Evolutionary conservation across 192 early-diverging fungal species (phyloP), one percentile per base, ranked within the genome.

Genomic region (Dissophora globulifera): DNA sequence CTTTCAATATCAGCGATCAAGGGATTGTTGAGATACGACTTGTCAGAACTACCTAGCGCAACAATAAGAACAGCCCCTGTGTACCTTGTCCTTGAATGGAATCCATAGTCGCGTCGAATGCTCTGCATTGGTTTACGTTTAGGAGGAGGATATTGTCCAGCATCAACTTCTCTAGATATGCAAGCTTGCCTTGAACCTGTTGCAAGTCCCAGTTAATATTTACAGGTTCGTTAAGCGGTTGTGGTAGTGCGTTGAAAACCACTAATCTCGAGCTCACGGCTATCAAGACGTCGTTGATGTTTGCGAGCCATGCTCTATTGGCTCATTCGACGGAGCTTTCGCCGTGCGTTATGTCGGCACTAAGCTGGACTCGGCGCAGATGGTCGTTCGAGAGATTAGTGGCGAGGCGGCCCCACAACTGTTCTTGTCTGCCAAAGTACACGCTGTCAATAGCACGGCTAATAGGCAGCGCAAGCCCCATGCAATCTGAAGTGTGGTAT

Each of bases 11-110:
- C 19, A 1, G 49, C 35, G n/a, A 81, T 51, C 5, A 78, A 13
- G 3, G 50, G 35, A 40, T 55, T 68, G 35, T 67, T 67, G 1
- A 81, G 45, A 65, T 55, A 62, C 26, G 19, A 60, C 49, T 64
- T 78, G 50, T 50, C 67, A 20, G 35, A 51, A 32, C 35, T 66
- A 27, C 41, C 72, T 23, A 40, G 68, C 27, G 27, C 72, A 63
- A 51, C 69, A 42, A 62, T 62, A 67, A 75, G 20, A 47, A 65
- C 4, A 55, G 10, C 33, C 17, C 35, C 22, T 7, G 7, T 13
- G 38, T 13, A 7, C 38, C 38, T 40, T 40, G 8, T 7, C 13
- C 38, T 13, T 40, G 7, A 13, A 10, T 40, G 13, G 46, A 46
- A 57, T 1, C 33, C 31, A 51, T 50, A 8, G 51, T 50, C 22